Evolutionary conservation across 305 asterid genomes (phyloP).

Genomic region (Solanum hybrid): DNA sequence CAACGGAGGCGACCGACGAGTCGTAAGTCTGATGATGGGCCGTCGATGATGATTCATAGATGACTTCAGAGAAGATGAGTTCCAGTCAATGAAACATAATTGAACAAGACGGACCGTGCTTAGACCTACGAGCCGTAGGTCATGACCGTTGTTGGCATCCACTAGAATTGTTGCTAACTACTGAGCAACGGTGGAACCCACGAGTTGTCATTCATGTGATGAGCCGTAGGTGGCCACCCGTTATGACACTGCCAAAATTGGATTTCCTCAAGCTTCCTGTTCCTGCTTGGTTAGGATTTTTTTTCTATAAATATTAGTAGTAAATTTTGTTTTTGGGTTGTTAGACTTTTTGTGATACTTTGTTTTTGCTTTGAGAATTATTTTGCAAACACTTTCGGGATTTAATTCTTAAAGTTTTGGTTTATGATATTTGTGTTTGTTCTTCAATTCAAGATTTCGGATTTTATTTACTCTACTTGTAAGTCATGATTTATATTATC

Average conservation of each 20-base stretch:
- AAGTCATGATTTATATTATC: neutral
- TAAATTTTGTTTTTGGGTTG: neutral
- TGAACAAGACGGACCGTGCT: neutral
- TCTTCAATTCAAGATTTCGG: neutral
- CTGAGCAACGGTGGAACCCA: neutral
- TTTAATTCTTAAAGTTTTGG: neutral
- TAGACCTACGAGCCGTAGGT: neutral
- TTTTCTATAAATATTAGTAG: neutral
- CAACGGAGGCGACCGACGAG: neutral
- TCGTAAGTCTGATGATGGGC: neutral
- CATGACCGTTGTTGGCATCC: neutral
- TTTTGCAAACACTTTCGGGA: neutral
- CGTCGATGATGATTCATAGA: neutral
- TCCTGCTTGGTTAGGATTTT: neutral
- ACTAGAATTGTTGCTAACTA: neutral
- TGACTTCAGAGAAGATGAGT: neutral
- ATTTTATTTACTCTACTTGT: neutral
- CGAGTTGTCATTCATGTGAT: neutral
- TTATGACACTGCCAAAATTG: neutral
- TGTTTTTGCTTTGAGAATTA: neutral
- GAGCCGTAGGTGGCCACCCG: neutral
- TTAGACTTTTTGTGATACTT: neutral
- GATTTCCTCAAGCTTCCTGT: neutral
- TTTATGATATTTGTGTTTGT: neutral
- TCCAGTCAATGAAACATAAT: neutral